Evolutionary conservation across 2,329 filamentous ascomycete species (phyloP), one percentile per base, ranked within the genome.

Genomic region (Colletotrichum viniferum): DNA sequence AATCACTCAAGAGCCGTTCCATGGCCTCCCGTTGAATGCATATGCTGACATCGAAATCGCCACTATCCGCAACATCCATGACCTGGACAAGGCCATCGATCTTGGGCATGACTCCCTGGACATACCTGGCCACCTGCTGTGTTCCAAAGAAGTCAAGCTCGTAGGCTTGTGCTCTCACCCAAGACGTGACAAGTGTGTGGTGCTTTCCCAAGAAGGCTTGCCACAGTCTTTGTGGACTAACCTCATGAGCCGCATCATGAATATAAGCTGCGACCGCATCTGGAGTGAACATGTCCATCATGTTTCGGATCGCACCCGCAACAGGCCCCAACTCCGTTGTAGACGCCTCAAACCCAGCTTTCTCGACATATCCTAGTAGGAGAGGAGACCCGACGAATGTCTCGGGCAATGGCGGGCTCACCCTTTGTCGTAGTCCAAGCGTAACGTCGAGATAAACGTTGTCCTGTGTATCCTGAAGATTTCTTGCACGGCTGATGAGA

Each of bases 201-300:
- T 81, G 79, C 0, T 77, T 72, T 0, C 87, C 88, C 8, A 88
- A 71, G 69, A 88, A 89, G 0, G 78, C 84, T 74, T 87, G 84
- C 88, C 87, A 89, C 18, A 89, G 76, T 7, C 88, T 81, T 79
- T 89, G 87, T 0, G 88, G 87, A 13, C 83, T 83, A 13, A 82
- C 77, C 77, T 89, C 87, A 70, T 85, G 81, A 4, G 85, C 85
- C 12, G 82, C 81, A 64, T 87, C 85, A 70, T 89, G 85, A 4
- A 89, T 78, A 38, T 85, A 79, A 5, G 85, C 83, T 0, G 81
- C 82, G 4, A 89, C 78, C 0, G 82, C 82, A 6, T 82, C 81
- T 0, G 82, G 80, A 0, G 83, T 85, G 73, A 88, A 88, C 2
- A 28, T 78, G 5, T 78, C 69, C 60, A 88, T 77, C 9, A 80